phyloP scores from a whole-genome alignment of 495 filamentous ascomycete genomes.

The Pseudevernia furfuracea region DNA sequence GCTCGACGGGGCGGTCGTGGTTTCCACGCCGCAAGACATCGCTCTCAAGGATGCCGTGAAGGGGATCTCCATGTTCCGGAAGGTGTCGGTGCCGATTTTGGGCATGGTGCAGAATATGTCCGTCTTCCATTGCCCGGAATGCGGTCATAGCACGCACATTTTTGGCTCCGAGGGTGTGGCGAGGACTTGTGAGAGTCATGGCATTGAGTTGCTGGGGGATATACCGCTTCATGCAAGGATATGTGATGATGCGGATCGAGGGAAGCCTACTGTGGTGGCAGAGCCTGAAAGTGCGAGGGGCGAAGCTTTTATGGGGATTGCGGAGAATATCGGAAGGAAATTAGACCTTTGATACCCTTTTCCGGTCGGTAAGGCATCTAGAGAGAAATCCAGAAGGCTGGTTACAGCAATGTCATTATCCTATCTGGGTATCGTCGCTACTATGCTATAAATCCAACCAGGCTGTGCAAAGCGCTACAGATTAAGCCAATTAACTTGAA shows the following conservation, averaged over 20 bases:
- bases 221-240: constrained; percentile 82
- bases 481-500: not conserved
- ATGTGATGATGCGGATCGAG: constrained; percentile 80
- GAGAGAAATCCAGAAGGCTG: too few species aligned
- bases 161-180: constrained; percentile 55
- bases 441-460: not conserved
- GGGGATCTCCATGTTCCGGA: constrained; percentile 86
- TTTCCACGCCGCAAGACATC: constrained; percentile 89
- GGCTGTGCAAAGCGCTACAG: constrained; percentile 11
- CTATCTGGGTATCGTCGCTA: constrained; percentile 2
- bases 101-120: constrained; percentile 98
- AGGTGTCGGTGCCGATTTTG: constrained; percentile 63
- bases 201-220: constrained; percentile 73
- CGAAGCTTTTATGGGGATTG: constrained; percentile 62
- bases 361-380: too few species aligned
- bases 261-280: constrained; percentile 83
- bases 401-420: not conserved
- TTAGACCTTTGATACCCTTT: constrained; percentile 28
- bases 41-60: constrained; percentile 82
- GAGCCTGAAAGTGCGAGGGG: constrained; percentile 67
- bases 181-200: constrained; percentile 52
- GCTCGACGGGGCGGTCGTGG: constrained; percentile 80
- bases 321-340: constrained; percentile 51
- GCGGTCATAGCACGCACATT: constrained; percentile 63
- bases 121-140: constrained; percentile 73